phyloP scores from a whole-genome alignment of 2,329 filamentous ascomycete species.

The Colletotrichum godetiae region DNA sequence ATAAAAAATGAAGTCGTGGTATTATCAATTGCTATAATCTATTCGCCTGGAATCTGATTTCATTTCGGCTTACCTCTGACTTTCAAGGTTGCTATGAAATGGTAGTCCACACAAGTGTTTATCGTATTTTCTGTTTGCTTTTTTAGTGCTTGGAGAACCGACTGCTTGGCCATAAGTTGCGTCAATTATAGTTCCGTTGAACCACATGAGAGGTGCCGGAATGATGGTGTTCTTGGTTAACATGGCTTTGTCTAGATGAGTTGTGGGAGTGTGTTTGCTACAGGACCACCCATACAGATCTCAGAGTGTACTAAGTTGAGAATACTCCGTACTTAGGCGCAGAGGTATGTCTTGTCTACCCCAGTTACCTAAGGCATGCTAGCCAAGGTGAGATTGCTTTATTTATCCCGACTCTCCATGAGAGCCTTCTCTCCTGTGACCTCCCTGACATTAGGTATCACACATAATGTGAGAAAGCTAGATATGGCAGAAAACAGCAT shows the following conservation, averaged over 20 bases:
- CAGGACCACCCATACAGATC: neutral
- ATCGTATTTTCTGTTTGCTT: no score
- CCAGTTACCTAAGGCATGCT: no score
- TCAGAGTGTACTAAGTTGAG: neutral
- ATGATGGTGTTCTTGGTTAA: neutral
- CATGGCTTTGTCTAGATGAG: neutral
- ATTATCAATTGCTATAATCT: neutral
- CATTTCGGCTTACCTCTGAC: neutral
- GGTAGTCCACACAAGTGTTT: no score
- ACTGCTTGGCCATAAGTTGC: neutral
- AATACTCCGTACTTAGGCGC: no score
- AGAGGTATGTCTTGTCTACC: no score
- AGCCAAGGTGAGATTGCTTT: no score
- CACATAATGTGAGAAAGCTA: neutral
- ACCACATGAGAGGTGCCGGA: neutral
- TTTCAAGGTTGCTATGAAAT: neutral
- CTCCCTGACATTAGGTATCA: neutral
- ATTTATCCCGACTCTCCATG: no score
- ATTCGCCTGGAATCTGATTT: neutral
- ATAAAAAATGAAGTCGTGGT: no score
- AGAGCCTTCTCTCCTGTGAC: neutral
- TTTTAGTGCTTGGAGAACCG: no score
- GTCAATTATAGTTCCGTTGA: neutral
- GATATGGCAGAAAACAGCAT: neutral
- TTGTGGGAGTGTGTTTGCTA: neutral